A percentile compares a stretch with the other conserved stretches of the same genome.
Conservation (phyloP, 1,284 basidiomycete species). For the Testicularia cyperi region DNA sequence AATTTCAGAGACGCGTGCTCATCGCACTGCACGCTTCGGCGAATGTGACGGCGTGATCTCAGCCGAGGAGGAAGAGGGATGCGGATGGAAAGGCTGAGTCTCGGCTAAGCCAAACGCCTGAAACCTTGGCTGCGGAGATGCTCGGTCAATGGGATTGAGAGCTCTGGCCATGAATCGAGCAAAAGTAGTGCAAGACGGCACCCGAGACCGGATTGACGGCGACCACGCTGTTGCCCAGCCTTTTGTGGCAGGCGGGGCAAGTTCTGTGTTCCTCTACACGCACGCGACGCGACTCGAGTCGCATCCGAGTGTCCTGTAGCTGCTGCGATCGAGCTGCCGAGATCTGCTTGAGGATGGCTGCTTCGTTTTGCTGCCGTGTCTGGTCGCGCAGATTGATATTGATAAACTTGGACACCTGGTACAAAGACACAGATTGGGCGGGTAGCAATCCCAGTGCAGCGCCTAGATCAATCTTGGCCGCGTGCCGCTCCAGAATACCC, state of each 20-base stretch:
- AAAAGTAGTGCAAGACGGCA: constrained; percentile 54
- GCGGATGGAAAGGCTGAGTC: no score
- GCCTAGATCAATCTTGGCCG: constrained; percentile 75
- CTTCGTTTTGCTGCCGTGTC: constrained; percentile 23
- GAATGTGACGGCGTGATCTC: no score
- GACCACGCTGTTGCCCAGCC: constrained; percentile 89
- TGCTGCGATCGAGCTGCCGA: constrained; percentile 73
- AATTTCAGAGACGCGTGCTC: no score
- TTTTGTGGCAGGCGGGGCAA: constrained; percentile 92
- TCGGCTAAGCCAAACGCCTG: no score
- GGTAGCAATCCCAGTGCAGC: constrained; percentile 83
- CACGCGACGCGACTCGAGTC: constrained; percentile 77
- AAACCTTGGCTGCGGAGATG: no score
- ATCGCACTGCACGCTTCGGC: no score
- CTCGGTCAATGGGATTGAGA: not conserved
- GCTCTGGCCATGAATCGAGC: constrained; percentile 30
- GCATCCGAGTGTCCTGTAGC: constrained; percentile 71
- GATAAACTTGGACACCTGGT: constrained; percentile 74
- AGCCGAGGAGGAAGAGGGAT: no score
- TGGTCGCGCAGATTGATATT: constrained; percentile 30
- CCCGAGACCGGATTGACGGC: constrained; percentile 68
- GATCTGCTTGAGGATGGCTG: constrained; percentile 68
- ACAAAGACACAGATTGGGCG: constrained; percentile 77
- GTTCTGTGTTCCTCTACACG: constrained; percentile 82
- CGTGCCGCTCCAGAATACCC: constrained; percentile 78